Evolutionary conservation across 2,329 filamentous ascomycete genomes (phyloP), one percentile per base, ranked within the genome.

Genomic region (Epichloe uncinata): DNA sequence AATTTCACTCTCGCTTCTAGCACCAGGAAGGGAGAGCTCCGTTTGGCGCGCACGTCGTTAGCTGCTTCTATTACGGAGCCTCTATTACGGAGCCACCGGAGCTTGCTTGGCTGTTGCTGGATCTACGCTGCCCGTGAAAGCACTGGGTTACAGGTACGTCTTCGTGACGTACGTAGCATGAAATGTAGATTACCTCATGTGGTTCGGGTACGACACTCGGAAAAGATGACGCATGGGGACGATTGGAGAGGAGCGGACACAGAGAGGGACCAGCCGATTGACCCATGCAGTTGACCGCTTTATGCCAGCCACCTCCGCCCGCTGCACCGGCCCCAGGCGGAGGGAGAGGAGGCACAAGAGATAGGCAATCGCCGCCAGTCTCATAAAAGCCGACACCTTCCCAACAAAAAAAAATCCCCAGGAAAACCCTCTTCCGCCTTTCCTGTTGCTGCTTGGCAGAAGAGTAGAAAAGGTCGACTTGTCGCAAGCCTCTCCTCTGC

Each of bases 331-430:
- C 30, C 40, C 35, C 34, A 38, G 20, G 13, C 16, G 5, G 8
- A 16, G 20, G n/a, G 12, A 18, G 7, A 26, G 42, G 42, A 18
- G 11, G 38, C 12, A 9, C 42, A 43, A 47, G n/a, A 47, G 34
- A 47, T 36, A 30, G 30, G 12, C 7, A 38, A 6, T 8, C 30
- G 15, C 45, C 16, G 13, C 20, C 16, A 12, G 47, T 12, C 40
- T 43, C 43, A 48, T 48, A 48, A 48, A 48, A 43, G 33, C 38
- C 35, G 16, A 43, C 47, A 48, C 33, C 40, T 7, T 30, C 45
- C 45, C 45, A 36, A 34, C 40, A 16, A 41, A 41, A 16, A 45
- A 16, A 37, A 37, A 2, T 5, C 8, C 7, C 7, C n/a, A 38
- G 45, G 7, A 12, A 20, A 4, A 16, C 33, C 16, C 33, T 12